Percentiles rank a stretch among this genome's conserved stretches.
These are phyloP conservation scores for Aspergillus ruber DNA, from an alignment of 2,329 filamentous ascomycete species.

Conservation along the genomic window DNA sequence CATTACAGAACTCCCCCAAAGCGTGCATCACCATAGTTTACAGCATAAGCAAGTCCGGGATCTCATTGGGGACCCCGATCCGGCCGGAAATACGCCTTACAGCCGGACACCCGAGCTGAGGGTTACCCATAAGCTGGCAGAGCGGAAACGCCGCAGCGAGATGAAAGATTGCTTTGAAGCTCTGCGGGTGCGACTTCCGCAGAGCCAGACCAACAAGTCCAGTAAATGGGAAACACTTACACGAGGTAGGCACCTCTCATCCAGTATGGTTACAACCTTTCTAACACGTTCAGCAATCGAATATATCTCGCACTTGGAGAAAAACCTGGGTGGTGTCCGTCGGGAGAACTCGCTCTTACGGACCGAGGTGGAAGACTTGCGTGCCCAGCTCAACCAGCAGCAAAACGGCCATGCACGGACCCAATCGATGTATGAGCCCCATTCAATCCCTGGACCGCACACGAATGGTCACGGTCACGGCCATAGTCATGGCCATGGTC, in stretches of 20 bases:
- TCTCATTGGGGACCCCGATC: slow-evolving; percentile 42
- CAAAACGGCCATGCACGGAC: slow-evolving; percentile 28
- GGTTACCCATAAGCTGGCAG: slow-evolving; percentile 46
- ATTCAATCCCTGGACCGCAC: slow-evolving; percentile 26
- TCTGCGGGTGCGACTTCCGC: slow-evolving; percentile 39
- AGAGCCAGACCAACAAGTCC: slow-evolving; percentile 45
- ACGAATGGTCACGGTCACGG: slow-evolving; percentile 29
- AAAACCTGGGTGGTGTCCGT: slow-evolving; percentile 30
- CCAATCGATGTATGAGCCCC: slow-evolving; percentile 29
- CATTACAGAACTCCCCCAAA: slow-evolving; percentile 39
- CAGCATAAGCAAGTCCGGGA: slow-evolving; percentile 44
- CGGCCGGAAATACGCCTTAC: slow-evolving; percentile 40
- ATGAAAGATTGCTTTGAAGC: slow-evolving; percentile 49
- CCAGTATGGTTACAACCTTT: too few relatives aligned
- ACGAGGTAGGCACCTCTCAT: slow-evolving; percentile 28
- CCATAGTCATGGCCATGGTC: slow-evolving; percentile 24
- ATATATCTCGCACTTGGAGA: slow-evolving; percentile 42
- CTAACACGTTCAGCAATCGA: slow-evolving; percentile 43
- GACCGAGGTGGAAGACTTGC: slow-evolving; percentile 32
- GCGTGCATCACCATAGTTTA: slow-evolving; percentile 42
- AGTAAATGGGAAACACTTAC: slow-evolving; percentile 49
- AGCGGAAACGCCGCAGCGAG: slow-evolving; percentile 46
- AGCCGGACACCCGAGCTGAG: slow-evolving; percentile 45
- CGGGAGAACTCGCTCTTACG: slow-evolving; percentile 34
- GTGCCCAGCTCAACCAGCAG: slow-evolving; percentile 33